Evolutionary conservation across 2,329 filamentous ascomycete genomes (phyloP), one percentile per base, ranked within the genome.

Genomic region (Alternaria alternata): DNA sequence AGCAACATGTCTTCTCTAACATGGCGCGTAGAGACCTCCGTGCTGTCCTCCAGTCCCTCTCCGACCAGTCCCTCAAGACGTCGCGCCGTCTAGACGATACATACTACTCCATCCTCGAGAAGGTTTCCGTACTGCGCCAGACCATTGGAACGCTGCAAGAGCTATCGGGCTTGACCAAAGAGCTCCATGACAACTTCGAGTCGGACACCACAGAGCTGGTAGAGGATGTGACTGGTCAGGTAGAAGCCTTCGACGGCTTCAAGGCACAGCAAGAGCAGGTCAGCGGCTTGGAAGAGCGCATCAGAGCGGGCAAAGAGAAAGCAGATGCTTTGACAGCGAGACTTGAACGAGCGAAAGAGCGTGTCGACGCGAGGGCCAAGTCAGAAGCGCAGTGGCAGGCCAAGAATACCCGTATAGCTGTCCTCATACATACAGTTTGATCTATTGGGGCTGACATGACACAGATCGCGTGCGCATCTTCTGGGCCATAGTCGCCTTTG

Each of bases 101-200:
- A 3, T 94, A 93, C 79, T 91, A 91, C 65, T 86, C 87, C 0
- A 85, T 93, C 9, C 82, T 93, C 30, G 88, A 92, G 73, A 91
- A 90, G 71, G 83, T 91, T 49, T 85, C 84, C 51, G 77, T 83
- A 1, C 81, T 94, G 38, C 88, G 89, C 54, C 85, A 82, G 66
- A 92, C 88, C 1, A 85, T 93, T 39, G 76, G 82, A 6, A 85
- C 85, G 3, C 81, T 94, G 28, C 88, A 88, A 70, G 87, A 90
- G 66, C 83, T 94, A n/a, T 87, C 89, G 0, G 81, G 81, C 30
- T 81, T 86, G 68, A 88, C 89, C 6, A 84, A 83, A 54, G 82
- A 86, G 52, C 81, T 90, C 8, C 85, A 86, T 61, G 78, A 80
- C 16, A 82, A 81, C 47, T 93, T 94, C 70, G 80, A 85, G 58